A percentile compares a stretch with the other conserved stretches of the same genome.
Conservation (phyloP, 371 early-diverging fungal species). For the Massospora cicadina region DNA sequence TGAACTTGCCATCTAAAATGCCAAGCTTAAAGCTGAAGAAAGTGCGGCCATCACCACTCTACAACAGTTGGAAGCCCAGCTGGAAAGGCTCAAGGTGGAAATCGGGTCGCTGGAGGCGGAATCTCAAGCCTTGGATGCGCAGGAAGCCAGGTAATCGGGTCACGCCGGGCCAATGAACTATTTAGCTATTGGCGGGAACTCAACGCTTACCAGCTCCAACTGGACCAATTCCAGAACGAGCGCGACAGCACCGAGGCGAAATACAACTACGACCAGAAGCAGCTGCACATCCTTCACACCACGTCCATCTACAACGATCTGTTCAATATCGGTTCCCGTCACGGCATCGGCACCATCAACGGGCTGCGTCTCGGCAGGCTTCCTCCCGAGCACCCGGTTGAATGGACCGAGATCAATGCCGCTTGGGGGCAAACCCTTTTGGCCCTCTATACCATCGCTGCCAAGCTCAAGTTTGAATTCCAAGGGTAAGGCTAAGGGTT, state of each 20-base stretch:
- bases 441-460: constrained; percentile 70
- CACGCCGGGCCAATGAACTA: neutral
- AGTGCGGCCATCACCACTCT: constrained; percentile 30
- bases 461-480: constrained; percentile 63
- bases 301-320: constrained; percentile 88
- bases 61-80: constrained; percentile 35
- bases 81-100: constrained; percentile 30
- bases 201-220: constrained; percentile 42
- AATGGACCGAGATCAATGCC: constrained; percentile 93
- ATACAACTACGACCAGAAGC: constrained; percentile 54
- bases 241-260: constrained; percentile 57
- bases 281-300: constrained; percentile 65
- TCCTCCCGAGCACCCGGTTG: constrained; percentile 32
- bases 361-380: constrained; percentile 80
- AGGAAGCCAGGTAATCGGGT: constrained; percentile 28
- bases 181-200: constrained; percentile 49
- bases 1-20: neutral
- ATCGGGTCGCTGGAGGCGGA: constrained; percentile 38
- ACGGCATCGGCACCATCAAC: constrained; percentile 81
- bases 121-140: constrained; percentile 34
- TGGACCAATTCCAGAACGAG: constrained; percentile 48
- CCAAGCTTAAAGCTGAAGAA: constrained; percentile 28
- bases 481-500: constrained; percentile 28
- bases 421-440: constrained; percentile 85
- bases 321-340: constrained; percentile 70